A percentile compares a stretch with the other conserved stretches of the same genome.
phyloP scores from a whole-genome alignment of 2,329 filamentous ascomycete genomes.

The Epichloe hybrida region DNA sequence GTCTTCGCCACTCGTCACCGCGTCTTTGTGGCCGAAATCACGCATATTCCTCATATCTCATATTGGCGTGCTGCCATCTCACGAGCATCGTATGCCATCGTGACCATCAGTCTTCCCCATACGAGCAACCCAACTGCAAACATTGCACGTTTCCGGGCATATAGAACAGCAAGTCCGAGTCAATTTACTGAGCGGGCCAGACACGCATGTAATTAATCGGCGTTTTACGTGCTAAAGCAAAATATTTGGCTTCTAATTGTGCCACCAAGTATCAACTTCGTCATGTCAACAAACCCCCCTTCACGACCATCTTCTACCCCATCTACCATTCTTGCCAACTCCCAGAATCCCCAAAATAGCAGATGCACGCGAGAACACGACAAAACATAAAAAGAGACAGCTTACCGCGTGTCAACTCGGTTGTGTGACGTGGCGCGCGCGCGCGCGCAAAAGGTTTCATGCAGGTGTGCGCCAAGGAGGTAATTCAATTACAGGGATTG shows the following conservation, averaged over 20 bases:
- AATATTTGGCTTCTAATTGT: slow-evolving; percentile 2
- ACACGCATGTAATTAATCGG: neutral
- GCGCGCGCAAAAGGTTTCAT: slow-evolving; percentile 5
- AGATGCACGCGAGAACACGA: slow-evolving; percentile 11
- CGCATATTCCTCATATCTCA: too few relatives aligned
- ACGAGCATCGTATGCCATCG: too few relatives aligned
- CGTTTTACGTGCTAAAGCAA: neutral
- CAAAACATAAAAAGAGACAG: neutral
- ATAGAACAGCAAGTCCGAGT: too few relatives aligned
- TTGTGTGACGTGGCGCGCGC: neutral
- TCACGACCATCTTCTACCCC: slow-evolving; percentile 3
- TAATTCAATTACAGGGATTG: slow-evolving; percentile 35
- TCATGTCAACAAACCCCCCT: slow-evolving; percentile 1
- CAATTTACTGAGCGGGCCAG: neutral
- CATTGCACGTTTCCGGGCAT: too few relatives aligned
- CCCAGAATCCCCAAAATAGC: slow-evolving; percentile 17
- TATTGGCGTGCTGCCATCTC: too few relatives aligned
- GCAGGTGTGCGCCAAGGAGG: slow-evolving; percentile 21
- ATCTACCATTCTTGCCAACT: slow-evolving; percentile 23
- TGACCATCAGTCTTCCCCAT: too few relatives aligned
- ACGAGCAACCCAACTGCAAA: too few relatives aligned
- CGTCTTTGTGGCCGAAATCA: too few relatives aligned
- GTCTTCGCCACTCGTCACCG: too few relatives aligned
- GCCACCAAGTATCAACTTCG: slow-evolving; percentile 3
- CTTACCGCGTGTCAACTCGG: slow-evolving; percentile 4